Base-by-base conservation (phyloP, 2,329 filamentous ascomycete species). In the Botrytis pseudocinerea region DNA sequence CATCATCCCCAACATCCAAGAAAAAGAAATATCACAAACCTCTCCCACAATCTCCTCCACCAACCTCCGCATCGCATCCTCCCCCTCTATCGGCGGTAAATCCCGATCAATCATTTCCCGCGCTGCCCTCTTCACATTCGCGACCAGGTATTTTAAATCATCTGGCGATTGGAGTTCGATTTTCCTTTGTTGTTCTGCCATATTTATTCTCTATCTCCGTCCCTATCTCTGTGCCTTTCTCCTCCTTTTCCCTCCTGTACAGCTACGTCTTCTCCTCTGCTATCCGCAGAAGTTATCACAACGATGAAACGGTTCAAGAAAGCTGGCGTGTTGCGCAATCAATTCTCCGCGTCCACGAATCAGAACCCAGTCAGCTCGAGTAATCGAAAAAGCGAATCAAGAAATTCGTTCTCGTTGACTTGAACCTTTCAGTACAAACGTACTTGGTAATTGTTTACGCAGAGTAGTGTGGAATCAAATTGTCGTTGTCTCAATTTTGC, bases 141-240 rank as follows among this genome's bases (percentile, higher is more conserved):
- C 83, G 78, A 92, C 86, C 42, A 95, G 87, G 82, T 91, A 93
- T 72, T 87, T 83, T 48, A 95, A 86, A 82, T 95, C 93, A 66
- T 91, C 89, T 60, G 90, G 88, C n/a, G 88, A 87, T 83, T 95
- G 92, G 69, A 95, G 89, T 83, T 95, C 93, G 81, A 95, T 92
- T 83, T 90, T 92, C 81, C 93, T 90, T 82, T 94, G 89, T 76
- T 76, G 76, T 73, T 81, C 80, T 9, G 80, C 75, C 80, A 82
- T 32, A 35, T 62, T 61, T 35, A 6, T 46, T 71, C n/a, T 16
- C 44, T 38, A 25, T n/a, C 40, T n/a, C 25, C 12, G 12, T 65
- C 20, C 3, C 2, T 42, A 25, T n/a, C 28, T n/a, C 25, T 14
- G 12, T 65, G 14, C 3, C 1, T 42, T 68, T 57, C 10, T 7